Conservation (phyloP, 352 stramenopile genomes). For the Aphanomyces stellatus region DNA sequence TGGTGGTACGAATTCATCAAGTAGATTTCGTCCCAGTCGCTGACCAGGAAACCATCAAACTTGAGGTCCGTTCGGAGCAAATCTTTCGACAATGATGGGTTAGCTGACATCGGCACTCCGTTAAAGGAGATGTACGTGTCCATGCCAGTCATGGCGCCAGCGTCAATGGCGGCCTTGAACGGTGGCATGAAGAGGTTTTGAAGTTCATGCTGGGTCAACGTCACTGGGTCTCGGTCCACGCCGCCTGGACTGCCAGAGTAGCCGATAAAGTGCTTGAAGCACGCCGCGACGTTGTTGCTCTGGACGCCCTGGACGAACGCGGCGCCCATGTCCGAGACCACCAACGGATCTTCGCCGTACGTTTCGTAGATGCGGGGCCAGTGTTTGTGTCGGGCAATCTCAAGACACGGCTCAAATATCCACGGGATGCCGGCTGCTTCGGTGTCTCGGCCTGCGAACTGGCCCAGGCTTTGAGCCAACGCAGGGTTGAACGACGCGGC, state of each 20-base stretch:
- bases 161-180: constrained; percentile 74
- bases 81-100: constrained; percentile 50
- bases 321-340: constrained; percentile 42
- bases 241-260: constrained; percentile 33
- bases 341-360: constrained; percentile 68
- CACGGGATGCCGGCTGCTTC: constrained; percentile 49
- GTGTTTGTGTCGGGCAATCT: constrained; percentile 45
- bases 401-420: constrained; percentile 71
- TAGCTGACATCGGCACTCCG: constrained; percentile 85
- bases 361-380: constrained; percentile 75
- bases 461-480: constrained; percentile 34
- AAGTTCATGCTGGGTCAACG: constrained; percentile 60
- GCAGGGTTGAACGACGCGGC: constrained; percentile 62
- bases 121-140: constrained; percentile 90
- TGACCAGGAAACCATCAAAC: constrained; percentile 86
- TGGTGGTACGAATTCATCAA: constrained; percentile 67
- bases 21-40: constrained; percentile 89
- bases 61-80: constrained; percentile 81
- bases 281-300: constrained; percentile 30
- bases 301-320: constrained; percentile 39
- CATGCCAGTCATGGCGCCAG: constrained; percentile 85
- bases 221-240: constrained; percentile 71
- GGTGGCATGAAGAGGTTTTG: constrained; percentile 81
- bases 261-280: constrained; percentile 48
- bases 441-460: constrained; percentile 48